Conservation (phyloP, 257 asterid species). For the Scutellaria galericulata region DNA sequence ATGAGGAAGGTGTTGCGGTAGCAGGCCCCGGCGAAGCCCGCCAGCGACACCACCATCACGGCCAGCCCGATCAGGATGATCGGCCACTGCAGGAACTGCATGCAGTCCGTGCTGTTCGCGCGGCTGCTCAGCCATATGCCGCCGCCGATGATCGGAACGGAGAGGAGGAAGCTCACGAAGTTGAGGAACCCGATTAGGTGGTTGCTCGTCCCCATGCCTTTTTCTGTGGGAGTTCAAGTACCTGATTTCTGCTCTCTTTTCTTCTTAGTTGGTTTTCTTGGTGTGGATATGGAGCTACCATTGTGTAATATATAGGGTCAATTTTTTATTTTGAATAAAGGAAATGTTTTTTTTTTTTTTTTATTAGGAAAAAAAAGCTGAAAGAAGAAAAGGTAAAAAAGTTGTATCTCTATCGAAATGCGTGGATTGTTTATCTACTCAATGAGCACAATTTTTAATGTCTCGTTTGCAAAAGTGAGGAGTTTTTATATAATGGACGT, state of each 20-base stretch:
- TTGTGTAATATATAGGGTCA: too few relatives aligned
- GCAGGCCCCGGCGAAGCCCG: constrained; percentile 85
- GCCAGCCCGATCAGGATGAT: constrained; percentile 67
- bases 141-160: constrained; percentile 78
- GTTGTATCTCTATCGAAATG: too few relatives aligned
- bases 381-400: too few relatives aligned
- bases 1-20: constrained; percentile 80
- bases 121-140: constrained; percentile 93
- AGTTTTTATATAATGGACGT: too few relatives aligned
- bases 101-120: constrained; percentile 83
- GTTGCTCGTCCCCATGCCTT: constrained; percentile 63
- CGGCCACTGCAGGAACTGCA: constrained; percentile 92
- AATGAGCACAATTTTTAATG: too few relatives aligned
- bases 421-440: too few relatives aligned
- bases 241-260: background rate
- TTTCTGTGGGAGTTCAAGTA: background rate
- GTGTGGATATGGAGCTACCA: too few relatives aligned
- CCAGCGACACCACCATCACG: constrained; percentile 82
- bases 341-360: too few relatives aligned
- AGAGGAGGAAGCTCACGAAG: constrained; percentile 60
- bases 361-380: too few relatives aligned
- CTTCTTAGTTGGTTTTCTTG: background rate
- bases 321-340: too few relatives aligned
- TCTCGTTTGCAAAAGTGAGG: too few relatives aligned
- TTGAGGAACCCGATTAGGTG: constrained; percentile 75